phyloP scores from a whole-genome alignment of 805 yeast genomes.

The Ogataea ganodermae region DNA sequence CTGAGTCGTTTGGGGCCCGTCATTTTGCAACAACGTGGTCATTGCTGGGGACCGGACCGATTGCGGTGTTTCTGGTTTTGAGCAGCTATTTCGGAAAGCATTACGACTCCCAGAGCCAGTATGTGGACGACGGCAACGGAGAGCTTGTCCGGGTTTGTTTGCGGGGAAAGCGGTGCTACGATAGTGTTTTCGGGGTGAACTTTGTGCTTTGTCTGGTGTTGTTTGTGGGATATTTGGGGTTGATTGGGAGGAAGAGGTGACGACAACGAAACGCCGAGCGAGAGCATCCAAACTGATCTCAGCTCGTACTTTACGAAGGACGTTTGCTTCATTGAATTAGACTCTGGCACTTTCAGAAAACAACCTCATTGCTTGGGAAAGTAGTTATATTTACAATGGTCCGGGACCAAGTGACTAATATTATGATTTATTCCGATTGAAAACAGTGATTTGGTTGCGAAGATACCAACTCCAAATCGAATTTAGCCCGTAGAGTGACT shows the following conservation, averaged over 20 bases:
- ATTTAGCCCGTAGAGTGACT: too few species aligned
- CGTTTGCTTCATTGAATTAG: too few species aligned
- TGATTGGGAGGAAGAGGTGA: constrained; percentile 20
- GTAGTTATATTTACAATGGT: too few species aligned
- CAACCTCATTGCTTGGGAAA: too few species aligned
- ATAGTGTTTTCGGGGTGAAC: constrained; percentile 46
- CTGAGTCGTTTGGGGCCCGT: constrained; percentile 68
- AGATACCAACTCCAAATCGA: too few species aligned
- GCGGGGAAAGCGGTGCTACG: constrained; percentile 50
- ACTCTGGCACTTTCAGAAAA: too few species aligned
- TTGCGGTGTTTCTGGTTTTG: constrained; percentile 52
- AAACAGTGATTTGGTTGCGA: too few species aligned
- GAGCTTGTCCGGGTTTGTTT: constrained; percentile 40
- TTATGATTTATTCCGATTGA: too few species aligned
- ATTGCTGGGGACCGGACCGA: constrained; percentile 68
- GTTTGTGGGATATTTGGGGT: constrained; percentile 22
- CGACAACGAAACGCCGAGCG: too few species aligned
- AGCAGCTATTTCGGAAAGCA: constrained; percentile 58
- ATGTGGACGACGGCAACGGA: constrained; percentile 38
- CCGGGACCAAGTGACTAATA: too few species aligned
- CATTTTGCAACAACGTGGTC: constrained; percentile 81
- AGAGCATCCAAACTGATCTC: too few species aligned
- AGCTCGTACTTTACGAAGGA: too few species aligned
- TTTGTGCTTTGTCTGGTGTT: constrained; percentile 34
- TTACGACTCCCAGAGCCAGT: constrained; percentile 47